Evolutionary conservation across 2,329 filamentous ascomycete genomes (phyloP), one percentile per base, ranked within the genome.

Genomic region (Lojkania enalia): DNA sequence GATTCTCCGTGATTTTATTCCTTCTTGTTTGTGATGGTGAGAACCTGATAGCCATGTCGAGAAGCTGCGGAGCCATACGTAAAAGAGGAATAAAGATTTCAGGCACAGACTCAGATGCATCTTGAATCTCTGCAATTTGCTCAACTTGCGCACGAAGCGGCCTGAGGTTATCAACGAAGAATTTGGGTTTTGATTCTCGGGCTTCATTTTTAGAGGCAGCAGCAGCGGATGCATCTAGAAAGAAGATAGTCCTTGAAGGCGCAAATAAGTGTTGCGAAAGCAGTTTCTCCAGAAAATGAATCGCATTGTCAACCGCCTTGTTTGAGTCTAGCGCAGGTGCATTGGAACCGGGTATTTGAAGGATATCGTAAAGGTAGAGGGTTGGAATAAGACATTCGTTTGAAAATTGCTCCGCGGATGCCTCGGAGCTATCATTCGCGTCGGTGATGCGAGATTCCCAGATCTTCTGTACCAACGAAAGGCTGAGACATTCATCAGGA

Each of bases 201-300:
- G n/a, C 18, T 21, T 18, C n/a, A n/a, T n/a, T n/a, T 11, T 37
- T 46, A 20, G 44, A 37, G 2, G 19, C 35, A 13, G 14, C 14
- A 15, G 44, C 29, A 6, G 25, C 32, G 9, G 42, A 25, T 12
- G 39, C 35, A n/a, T 54, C 49, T 11, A 52, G 51, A 41, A 70
- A 67, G 55, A 74, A 75, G 3, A 63, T 57, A 16, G 60, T 49
- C 48, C 71, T 61, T 21, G 69, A 62, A 12, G 72, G 72, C 4
- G 69, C 54, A 32, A 77, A 67, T 6, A 75, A 32, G 44, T 77
- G 74, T 47, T 64, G 71, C 4, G 69, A 70, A 19, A 77, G 36
- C 3, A 73, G 49, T 41, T 54, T 62, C 35, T 74, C 70, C 14
- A 74, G 43, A 14, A 35, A 29, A 6, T 51, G 48, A 13, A 46